Percentiles rank a stretch among this genome's conserved stretches.
Conservation (phyloP, 495 filamentous ascomycete genomes). For the Daldinia bambusicola region DNA sequence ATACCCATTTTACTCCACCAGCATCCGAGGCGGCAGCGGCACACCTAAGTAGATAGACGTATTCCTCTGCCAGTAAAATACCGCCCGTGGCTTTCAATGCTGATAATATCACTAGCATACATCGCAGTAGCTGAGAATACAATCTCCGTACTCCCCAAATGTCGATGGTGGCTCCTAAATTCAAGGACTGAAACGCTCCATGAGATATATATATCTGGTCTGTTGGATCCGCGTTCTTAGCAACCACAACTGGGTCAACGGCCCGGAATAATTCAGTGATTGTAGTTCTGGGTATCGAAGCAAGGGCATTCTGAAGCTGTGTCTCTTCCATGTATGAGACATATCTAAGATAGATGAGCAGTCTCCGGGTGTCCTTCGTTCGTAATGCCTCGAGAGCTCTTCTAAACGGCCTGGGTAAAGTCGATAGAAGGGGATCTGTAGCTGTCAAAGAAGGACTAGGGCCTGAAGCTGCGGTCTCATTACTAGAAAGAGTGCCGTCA, state of each 20-base stretch:
- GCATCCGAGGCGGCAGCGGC: constrained; percentile 51
- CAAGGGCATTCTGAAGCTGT: constrained; percentile 27
- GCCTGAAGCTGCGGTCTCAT: background rate
- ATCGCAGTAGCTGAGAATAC: constrained; percentile 39
- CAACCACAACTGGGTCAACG: constrained; percentile 48
- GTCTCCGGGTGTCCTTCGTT: constrained; percentile 32
- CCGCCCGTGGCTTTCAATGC: constrained; percentile 42
- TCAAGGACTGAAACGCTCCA: constrained; percentile 44
- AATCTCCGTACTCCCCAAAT: constrained; percentile 47
- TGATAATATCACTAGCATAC: constrained; percentile 34
- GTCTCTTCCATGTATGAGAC: constrained; percentile 24
- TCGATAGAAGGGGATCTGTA: background rate
- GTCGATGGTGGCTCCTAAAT: constrained; percentile 45
- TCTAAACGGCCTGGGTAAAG: constrained; percentile 17
- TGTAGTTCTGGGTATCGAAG: constrained; percentile 44
- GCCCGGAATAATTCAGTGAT: constrained; percentile 54
- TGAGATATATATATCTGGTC: constrained; percentile 31
- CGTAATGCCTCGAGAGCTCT: constrained; percentile 36
- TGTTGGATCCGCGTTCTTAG: constrained; percentile 43
- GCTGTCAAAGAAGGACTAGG: too few relatives aligned
- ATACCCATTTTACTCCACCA: constrained; percentile 30
- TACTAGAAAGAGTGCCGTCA: background rate
- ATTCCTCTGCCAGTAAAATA: constrained; percentile 45
- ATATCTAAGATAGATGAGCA: constrained; percentile 27
- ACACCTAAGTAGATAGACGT: constrained; percentile 47